Conservation (phyloP, 164 flowering plant genomes). For the Umbellularia californica region DNA sequence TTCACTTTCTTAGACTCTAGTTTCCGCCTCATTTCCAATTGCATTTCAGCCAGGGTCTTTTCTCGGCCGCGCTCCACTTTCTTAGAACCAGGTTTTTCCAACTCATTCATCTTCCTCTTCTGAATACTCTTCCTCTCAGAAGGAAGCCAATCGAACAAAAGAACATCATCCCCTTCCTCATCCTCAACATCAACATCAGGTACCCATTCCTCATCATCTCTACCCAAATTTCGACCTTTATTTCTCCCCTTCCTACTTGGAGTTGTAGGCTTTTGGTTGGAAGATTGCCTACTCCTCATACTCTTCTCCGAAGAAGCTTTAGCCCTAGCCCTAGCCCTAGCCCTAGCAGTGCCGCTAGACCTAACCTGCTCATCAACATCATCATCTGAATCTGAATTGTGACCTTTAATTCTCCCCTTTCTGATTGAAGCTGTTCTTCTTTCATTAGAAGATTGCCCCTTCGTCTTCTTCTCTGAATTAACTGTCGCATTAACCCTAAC, state of each 20-base stretch:
- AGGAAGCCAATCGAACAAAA: neutral
- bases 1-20: neutral
- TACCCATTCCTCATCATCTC: neutral
- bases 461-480: no score
- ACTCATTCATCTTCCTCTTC: neutral
- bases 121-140: conserved; percentile 4
- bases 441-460: no score
- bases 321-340: no score
- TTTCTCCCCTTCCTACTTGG: neutral
- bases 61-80: conserved; percentile 29
- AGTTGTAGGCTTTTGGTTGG: neutral
- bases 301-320: neutral
- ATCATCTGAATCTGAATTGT: neutral
- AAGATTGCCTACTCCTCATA: neutral
- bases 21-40: conserved; percentile 27
- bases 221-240: neutral
- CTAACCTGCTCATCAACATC: neutral
- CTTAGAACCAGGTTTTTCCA: conserved; percentile 14
- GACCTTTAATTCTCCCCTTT: no score
- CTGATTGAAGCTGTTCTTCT: no score
- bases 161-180: neutral
- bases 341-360: no score
- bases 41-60: conserved; percentile 73
- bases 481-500: no score
- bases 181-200: neutral